Conservation (phyloP, 1,139 yeast genomes). For the Suhomyces maxii region DNA sequence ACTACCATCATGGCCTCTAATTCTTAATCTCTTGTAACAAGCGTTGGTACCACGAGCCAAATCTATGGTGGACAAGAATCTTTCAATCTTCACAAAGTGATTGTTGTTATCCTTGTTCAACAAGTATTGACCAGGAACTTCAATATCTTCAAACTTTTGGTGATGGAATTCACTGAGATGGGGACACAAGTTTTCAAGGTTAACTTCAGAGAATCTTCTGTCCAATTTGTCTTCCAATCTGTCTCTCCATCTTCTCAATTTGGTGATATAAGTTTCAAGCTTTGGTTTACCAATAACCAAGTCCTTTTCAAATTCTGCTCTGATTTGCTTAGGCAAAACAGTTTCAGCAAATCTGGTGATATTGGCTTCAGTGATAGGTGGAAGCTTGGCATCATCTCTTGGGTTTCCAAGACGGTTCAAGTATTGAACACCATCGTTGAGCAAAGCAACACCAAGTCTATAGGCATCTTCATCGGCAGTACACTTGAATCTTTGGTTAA, state of each 20-base stretch:
- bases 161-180: constrained; percentile 96
- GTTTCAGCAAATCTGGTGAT: constrained; percentile 90
- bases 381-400: constrained; percentile 82
- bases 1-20: constrained; percentile 93
- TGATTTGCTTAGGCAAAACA: constrained; percentile 83
- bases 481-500: constrained; percentile 89
- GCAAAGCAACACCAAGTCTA: constrained; percentile 83
- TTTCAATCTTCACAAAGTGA: constrained; percentile 88
- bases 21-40: constrained; percentile 86
- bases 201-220: constrained; percentile 71
- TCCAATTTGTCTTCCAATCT: constrained; percentile 89
- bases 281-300: constrained; percentile 87
- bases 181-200: constrained; percentile 88
- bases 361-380: constrained; percentile 89
- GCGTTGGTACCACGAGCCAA: constrained; percentile 88
- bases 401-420: constrained; percentile 84
- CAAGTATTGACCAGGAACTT: constrained; percentile 94
- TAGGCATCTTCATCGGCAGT: constrained; percentile 97
- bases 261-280: constrained; percentile 79
- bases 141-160: constrained; percentile 96
- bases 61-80: constrained; percentile 88
- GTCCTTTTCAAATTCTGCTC: constrained; percentile 90
- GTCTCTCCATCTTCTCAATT: constrained; percentile 90
- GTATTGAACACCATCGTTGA: constrained; percentile 90
- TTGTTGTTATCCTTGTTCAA: constrained; percentile 78